Evolutionary conservation across 192 early-diverging fungal species (phyloP).

Genomic region (Coemansia sp.): DNA sequence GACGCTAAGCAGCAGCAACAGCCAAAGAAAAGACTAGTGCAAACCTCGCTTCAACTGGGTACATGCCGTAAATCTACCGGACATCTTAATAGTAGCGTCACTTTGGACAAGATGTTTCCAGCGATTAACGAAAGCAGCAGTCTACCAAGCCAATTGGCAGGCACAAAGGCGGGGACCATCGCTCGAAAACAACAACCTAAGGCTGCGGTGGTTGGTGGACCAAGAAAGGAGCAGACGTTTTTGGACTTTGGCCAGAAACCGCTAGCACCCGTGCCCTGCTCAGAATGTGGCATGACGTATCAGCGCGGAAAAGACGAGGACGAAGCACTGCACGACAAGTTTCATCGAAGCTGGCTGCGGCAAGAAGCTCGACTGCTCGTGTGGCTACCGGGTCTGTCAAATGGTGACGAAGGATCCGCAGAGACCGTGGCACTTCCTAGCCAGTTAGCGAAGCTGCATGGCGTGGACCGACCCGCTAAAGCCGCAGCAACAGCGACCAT

Average conservation of each 20-base stretch:
- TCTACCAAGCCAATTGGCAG: background rate
- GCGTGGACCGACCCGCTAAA: background rate
- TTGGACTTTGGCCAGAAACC: slow-evolving; percentile 49
- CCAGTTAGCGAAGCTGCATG: background rate
- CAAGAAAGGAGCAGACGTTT: slow-evolving; percentile 42
- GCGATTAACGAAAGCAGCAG: background rate
- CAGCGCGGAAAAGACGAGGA: slow-evolving; percentile 47
- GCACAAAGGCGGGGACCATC: background rate
- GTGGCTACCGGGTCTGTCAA: slow-evolving; percentile 4
- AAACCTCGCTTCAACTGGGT: slow-evolving; percentile 13
- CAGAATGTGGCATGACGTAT: slow-evolving; percentile 44
- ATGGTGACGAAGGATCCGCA: background rate
- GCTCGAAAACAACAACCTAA: background rate
- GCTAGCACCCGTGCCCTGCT: slow-evolving; percentile 21
- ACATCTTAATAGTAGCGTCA: background rate
- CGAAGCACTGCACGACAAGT: slow-evolving; percentile 32
- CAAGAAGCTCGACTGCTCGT: slow-evolving; percentile 7
- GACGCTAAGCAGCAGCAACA: background rate
- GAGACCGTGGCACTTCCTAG: slow-evolving; percentile 5
- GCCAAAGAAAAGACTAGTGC: slow-evolving; percentile 26
- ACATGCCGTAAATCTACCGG: background rate
- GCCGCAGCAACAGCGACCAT: slow-evolving; percentile 3
- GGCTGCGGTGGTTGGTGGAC: background rate
- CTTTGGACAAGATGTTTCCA: background rate
- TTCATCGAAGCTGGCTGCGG: slow-evolving; percentile 34